phyloP scores from a whole-genome alignment of 192 early-diverging fungal genomes.

The Entomortierella beljakovae region DNA sequence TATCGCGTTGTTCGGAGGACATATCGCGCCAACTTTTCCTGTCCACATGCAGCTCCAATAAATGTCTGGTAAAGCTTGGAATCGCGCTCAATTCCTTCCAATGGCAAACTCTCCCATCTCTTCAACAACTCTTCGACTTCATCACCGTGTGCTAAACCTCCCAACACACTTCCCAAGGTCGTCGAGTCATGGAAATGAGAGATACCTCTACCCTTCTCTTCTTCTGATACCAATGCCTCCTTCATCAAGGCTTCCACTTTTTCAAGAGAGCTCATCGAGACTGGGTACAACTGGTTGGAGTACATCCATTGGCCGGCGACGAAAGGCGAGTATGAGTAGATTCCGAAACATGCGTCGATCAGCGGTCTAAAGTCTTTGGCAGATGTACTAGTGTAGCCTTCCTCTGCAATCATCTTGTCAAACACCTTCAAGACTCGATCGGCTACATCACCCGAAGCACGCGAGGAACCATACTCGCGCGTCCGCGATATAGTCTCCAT shows the following conservation, averaged over 20 bases:
- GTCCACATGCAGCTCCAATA: slow-evolving; percentile 35
- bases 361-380: slow-evolving; percentile 34
- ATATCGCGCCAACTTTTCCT: slow-evolving; percentile 33
- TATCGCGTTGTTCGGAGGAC: slow-evolving; percentile 15
- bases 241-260: slow-evolving; percentile 34
- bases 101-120: slow-evolving; percentile 34
- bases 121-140: slow-evolving; percentile 24
- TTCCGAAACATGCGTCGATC: slow-evolving; percentile 38
- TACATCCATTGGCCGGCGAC: slow-evolving; percentile 45
- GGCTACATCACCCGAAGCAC: slow-evolving; percentile 5
- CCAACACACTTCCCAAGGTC: slow-evolving; percentile 28
- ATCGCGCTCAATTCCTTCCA: slow-evolving; percentile 37
- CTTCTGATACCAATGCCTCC: not conserved
- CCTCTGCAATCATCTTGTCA: slow-evolving; percentile 25
- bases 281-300: slow-evolving; percentile 41
- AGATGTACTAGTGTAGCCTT: slow-evolving; percentile 12
- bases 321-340: slow-evolving; percentile 43
- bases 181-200: slow-evolving; percentile 26
- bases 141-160: slow-evolving; percentile 38
- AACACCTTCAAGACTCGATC: slow-evolving; percentile 26
- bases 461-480: slow-evolving; percentile 24
- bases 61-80: slow-evolving; percentile 43
- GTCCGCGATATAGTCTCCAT: slow-evolving; percentile 41
- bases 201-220: not conserved
- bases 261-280: slow-evolving; percentile 4